Evolutionary conservation across 2,329 filamentous ascomycete genomes (phyloP).

Genomic region (Zasmidium cellare): DNA sequence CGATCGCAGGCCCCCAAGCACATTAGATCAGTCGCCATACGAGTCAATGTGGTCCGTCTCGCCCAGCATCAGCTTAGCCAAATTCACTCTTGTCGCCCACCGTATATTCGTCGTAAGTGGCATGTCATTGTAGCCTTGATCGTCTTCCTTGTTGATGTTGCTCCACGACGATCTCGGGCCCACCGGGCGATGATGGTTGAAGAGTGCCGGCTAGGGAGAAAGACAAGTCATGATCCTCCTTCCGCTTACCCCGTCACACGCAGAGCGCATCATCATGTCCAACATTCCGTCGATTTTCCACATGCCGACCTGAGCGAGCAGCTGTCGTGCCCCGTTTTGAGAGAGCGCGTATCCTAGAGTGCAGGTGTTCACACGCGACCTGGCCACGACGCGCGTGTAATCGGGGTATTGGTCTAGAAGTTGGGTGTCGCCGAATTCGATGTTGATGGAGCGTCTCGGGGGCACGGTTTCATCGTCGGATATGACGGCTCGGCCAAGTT

Average conservation of each 20-base stretch:
- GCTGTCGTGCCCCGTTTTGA: constrained; percentile 42
- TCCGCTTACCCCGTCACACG: constrained; percentile 28
- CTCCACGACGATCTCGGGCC: constrained; percentile 38
- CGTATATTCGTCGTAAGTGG: constrained; percentile 39
- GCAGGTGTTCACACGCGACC: constrained; percentile 41
- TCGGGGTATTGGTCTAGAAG: constrained; percentile 13
- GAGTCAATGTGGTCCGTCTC: constrained; percentile 31
- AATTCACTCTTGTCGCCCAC: constrained; percentile 45
- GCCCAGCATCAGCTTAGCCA: constrained; percentile 40
- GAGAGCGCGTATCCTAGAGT: constrained; percentile 48
- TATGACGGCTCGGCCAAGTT: constrained; percentile 20
- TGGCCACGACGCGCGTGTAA: constrained; percentile 46
- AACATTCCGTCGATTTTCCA: constrained; percentile 40
- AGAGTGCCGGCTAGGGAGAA: constrained; percentile 43
- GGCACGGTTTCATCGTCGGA: constrained; percentile 23
- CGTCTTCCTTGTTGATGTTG: constrained; percentile 40
- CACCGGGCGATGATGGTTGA: constrained; percentile 45
- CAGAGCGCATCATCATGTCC: constrained; percentile 29
- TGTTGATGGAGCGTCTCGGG: constrained; percentile 6
- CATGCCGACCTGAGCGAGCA: constrained; percentile 46
- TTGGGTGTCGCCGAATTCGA: constrained; percentile 18
- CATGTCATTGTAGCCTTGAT: constrained; percentile 26
- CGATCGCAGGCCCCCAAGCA: too few species aligned
- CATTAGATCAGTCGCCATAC: background rate
- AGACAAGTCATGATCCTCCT: constrained; percentile 39